Evolutionary conservation across 805 yeast species (phyloP), one percentile per base, ranked within the genome.

Genomic region (Hanseniaspora valbyensis): DNA sequence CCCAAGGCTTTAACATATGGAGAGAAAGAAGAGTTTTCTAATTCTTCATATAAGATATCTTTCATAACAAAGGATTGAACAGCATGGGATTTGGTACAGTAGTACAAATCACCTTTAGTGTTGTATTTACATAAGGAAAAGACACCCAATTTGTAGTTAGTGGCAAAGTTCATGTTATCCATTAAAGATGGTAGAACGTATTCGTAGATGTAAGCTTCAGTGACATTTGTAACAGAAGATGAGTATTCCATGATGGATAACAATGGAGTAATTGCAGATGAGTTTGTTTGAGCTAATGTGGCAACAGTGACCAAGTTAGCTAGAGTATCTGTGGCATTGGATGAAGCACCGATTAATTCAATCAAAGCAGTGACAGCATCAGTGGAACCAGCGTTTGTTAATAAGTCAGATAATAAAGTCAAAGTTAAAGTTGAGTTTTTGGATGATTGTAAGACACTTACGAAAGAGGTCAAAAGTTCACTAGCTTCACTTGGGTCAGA

Each of bases 31-130:
- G 68, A 65, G 8, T 53, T 54, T 19, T 45, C 51, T 42, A 65
- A 48, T 42, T 62, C 62, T n/a, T 55, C 51, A 56, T 58, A 64
- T 37, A 64, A 56, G 45, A 63, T 62, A 5, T 53, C 49, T 55
- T 64, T 61, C 58, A 64, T 61, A 44, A 62, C 58, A 45, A 65
- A 54, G 44, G 61, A 53, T 56, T 65, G 68, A 22, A 65, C 67
- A 19, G 66, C 62, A 43, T 62, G 66, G 4, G 61, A 45, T 21
- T 53, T 53, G 24, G 58, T 55, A 52, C 67, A 65, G 1, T 54
- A 37, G n/a, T 50, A 44, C 9, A 62, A 53, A 4, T 57, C 49
- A 41, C 58, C 60, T 10, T 55, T 36, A 24, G 52, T 36, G 42
- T 57, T 49, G 18, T 57, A 55, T 25, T 62, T 58, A 53, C 67